Percentiles rank a stretch among this genome's conserved stretches.
phyloP scores from a whole-genome alignment of 495 filamentous ascomycete species.

The Patellaria atrata region DNA sequence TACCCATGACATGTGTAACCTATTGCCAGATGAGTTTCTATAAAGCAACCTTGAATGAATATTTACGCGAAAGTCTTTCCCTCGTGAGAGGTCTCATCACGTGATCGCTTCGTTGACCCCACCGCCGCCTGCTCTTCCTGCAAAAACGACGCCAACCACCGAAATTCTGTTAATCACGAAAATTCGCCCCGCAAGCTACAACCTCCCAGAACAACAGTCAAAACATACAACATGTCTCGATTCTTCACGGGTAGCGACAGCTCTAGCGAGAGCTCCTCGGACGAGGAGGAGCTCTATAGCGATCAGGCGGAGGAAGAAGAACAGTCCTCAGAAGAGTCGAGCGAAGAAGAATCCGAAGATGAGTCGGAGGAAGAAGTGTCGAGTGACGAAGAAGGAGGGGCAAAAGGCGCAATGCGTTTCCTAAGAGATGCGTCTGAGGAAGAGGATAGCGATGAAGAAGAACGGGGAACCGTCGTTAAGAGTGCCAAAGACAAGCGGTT shows the following conservation, averaged over 20 bases:
- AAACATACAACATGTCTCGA: constrained; percentile 57
- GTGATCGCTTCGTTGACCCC: constrained; percentile 1
- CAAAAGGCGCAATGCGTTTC: constrained; percentile 63
- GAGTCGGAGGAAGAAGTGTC: constrained; percentile 25
- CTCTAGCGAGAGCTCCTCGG: constrained; percentile 72
- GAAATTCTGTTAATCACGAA: neutral
- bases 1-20: no score
- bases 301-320: constrained; percentile 52
- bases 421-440: constrained; percentile 51
- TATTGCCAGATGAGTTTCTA: no score
- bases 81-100: neutral
- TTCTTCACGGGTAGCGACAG: constrained; percentile 92
- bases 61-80: no score
- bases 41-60: no score
- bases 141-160: neutral
- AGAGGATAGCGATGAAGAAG: constrained; percentile 63
- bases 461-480: constrained; percentile 70
- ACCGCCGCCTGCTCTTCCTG: neutral
- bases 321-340: constrained; percentile 23
- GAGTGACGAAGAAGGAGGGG: constrained; percentile 49
- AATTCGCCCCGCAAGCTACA: neutral
- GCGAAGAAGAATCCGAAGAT: constrained; percentile 20
- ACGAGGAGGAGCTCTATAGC: constrained; percentile 84
- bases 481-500: constrained; percentile 94
- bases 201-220: neutral